Conservation (phyloP, 202 grass and related monocot genomes). For the Schoenoplectus tabernaemontani region DNA sequence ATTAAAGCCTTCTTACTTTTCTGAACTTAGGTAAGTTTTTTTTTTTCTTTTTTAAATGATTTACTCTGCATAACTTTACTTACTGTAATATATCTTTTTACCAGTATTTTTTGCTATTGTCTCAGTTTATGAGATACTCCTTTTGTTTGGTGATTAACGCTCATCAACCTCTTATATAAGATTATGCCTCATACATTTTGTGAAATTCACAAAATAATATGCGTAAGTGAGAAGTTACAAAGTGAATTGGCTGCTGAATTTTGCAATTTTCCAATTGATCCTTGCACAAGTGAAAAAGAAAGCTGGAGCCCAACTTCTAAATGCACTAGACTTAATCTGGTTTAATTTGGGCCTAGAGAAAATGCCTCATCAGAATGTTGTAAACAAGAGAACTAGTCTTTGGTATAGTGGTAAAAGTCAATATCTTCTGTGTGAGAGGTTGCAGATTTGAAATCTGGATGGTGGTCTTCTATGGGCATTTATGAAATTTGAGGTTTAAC, state of each 20-base stretch:
- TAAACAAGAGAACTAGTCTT: no score
- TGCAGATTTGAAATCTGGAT: neutral
- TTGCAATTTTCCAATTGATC: neutral
- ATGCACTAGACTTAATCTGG: no score
- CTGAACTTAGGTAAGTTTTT: constrained; percentile 25
- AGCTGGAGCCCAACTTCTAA: no score
- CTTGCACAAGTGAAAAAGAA: neutral
- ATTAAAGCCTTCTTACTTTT: constrained; percentile 9
- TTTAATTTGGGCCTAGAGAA: neutral
- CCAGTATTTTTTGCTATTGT: neutral
- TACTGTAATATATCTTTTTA: neutral
- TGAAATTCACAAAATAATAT: neutral
- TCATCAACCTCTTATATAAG: neutral
- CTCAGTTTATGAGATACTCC: neutral
- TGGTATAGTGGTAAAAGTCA: no score
- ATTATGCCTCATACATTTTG: neutral
- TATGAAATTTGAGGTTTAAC: no score
- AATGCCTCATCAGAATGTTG: neutral
- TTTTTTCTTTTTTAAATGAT: no score
- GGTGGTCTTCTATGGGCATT: no score
- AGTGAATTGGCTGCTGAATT: neutral
- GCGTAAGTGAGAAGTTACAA: neutral
- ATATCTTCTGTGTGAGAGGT: no score
- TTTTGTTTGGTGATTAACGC: neutral
- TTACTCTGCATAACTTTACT: neutral